Conservation (phyloP, 2,329 filamentous ascomycete species). For the Paecilomyces dactylethromorphus region DNA sequence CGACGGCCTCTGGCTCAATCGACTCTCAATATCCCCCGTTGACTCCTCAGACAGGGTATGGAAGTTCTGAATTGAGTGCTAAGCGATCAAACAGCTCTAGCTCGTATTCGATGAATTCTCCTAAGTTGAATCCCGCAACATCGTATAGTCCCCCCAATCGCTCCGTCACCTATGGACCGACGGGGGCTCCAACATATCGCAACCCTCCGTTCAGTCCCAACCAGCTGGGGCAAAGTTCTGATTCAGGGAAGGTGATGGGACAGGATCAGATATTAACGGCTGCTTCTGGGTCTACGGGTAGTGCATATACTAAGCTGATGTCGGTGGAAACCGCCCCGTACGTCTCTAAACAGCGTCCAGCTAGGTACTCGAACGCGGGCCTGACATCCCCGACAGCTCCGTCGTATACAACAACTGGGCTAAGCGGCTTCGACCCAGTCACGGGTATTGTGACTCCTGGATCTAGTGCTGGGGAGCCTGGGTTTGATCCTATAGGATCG, state of each 20-base stretch:
- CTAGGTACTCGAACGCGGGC: slow-evolving; percentile 13
- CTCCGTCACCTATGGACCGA: slow-evolving; percentile 13
- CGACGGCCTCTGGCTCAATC: slow-evolving; percentile 21
- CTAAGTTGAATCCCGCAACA: slow-evolving; percentile 15
- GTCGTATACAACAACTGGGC: slow-evolving; percentile 17
- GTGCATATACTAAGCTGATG: slow-evolving; percentile 12
- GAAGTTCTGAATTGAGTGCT: slow-evolving; percentile 16
- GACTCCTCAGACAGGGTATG: slow-evolving; percentile 16
- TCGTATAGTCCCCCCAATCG: slow-evolving; percentile 21
- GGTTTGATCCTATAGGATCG: slow-evolving; percentile 30
- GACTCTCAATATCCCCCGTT: slow-evolving; percentile 20
- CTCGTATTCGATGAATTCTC: slow-evolving; percentile 22
- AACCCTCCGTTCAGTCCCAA: slow-evolving; percentile 9
- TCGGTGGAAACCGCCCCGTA: slow-evolving; percentile 9
- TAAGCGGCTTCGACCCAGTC: slow-evolving; percentile 18
- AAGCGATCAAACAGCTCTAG: slow-evolving; percentile 20
- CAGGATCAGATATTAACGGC: slow-evolving; percentile 3
- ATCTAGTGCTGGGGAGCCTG: slow-evolving; percentile 13
- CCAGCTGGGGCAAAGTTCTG: slow-evolving; percentile 10
- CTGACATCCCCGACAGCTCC: slow-evolving; percentile 17
- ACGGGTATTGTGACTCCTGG: slow-evolving; percentile 18
- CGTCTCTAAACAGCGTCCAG: slow-evolving; percentile 8
- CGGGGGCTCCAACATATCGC: slow-evolving; percentile 3
- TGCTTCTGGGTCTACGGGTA: slow-evolving; percentile 13
- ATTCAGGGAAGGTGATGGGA: neutral